Percentiles rank a stretch among this genome's conserved stretches.
Conservation (phyloP, 257 asterid genomes). For the Rehmannia glutinosa region DNA sequence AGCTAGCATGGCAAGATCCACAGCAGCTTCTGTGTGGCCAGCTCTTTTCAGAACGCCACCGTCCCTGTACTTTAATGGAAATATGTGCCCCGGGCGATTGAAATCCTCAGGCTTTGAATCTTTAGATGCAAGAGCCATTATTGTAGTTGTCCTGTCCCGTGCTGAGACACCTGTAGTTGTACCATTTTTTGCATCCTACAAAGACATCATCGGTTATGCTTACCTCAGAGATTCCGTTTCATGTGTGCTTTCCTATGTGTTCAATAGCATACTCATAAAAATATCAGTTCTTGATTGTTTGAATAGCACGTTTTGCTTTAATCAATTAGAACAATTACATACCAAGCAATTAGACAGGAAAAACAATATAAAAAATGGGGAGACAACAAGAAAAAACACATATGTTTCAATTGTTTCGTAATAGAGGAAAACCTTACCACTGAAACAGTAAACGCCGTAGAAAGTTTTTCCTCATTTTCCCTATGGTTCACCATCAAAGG, state of each 20-base stretch:
- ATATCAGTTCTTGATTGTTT: not conserved
- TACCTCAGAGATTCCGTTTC: not conserved
- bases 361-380: too few species aligned
- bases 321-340: too few species aligned
- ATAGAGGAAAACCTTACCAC: conserved; percentile 77
- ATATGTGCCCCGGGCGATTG: conserved; percentile 97
- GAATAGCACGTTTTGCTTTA: too few species aligned
- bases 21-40: conserved; percentile 98
- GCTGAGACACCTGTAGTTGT: conserved; percentile 98
- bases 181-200: conserved; percentile 91
- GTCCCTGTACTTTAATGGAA: conserved; percentile 83
- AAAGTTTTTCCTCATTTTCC: conserved; percentile 91
- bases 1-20: conserved; percentile 84
- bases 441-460: conserved; percentile 92
- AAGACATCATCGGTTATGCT: conserved; percentile 5
- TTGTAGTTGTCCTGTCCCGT: conserved; percentile 84
- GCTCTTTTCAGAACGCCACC: conserved; percentile 99
- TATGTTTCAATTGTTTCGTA: too few species aligned
- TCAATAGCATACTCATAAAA: not conserved
- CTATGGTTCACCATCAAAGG: conserved; percentile 89
- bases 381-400: too few species aligned
- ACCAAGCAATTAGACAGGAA: too few species aligned
- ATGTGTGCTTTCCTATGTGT: not conserved
- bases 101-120: conserved; percentile 89
- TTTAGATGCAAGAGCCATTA: conserved; percentile 75